A percentile compares a stretch with the other conserved stretches of the same genome.
Evolutionary conservation across 2,329 filamentous ascomycete species (phyloP).

Genomic region (Penicillium sp.): DNA sequence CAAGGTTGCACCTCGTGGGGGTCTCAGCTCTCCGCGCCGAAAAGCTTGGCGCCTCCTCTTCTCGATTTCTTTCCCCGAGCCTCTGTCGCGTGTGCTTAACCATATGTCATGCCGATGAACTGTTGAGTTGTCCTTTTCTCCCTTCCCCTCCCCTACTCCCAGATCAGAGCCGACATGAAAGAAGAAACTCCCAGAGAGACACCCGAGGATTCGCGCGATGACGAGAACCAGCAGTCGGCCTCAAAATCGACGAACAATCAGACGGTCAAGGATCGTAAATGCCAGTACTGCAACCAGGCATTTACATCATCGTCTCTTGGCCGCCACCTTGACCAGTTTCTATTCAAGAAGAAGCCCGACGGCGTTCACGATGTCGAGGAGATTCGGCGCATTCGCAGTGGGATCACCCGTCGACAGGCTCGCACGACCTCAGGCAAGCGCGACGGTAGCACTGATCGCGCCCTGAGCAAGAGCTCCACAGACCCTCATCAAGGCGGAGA

Average conservation of each 20-base stretch:
- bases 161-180: slow-evolving; percentile 9
- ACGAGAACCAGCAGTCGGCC: slow-evolving; percentile 29
- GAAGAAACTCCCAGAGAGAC: slow-evolving; percentile 26
- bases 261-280: slow-evolving; percentile 76
- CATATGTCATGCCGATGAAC: slow-evolving; percentile 3
- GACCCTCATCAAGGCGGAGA: slow-evolving; percentile 33
- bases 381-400: slow-evolving; percentile 74
- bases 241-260: slow-evolving; percentile 34
- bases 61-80: slow-evolving; percentile 1
- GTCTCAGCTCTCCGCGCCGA: slow-evolving; percentile 3
- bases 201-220: slow-evolving; percentile 38
- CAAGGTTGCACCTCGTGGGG: slow-evolving; percentile 1
- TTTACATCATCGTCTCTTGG: slow-evolving; percentile 94
- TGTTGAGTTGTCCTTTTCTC: not conserved
- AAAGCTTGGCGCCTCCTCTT: slow-evolving; percentile 11
- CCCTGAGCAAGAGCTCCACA: slow-evolving; percentile 41
- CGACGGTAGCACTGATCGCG: slow-evolving; percentile 55
- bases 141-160: not conserved
- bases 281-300: slow-evolving; percentile 79
- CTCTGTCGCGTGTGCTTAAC: not conserved
- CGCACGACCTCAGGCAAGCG: slow-evolving; percentile 59
- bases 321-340: slow-evolving; percentile 88
- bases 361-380: slow-evolving; percentile 86
- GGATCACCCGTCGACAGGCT: slow-evolving; percentile 80
- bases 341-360: slow-evolving; percentile 90